Conservation (phyloP, 2,329 filamentous ascomycete genomes). For the Colletotrichum costaricense region DNA sequence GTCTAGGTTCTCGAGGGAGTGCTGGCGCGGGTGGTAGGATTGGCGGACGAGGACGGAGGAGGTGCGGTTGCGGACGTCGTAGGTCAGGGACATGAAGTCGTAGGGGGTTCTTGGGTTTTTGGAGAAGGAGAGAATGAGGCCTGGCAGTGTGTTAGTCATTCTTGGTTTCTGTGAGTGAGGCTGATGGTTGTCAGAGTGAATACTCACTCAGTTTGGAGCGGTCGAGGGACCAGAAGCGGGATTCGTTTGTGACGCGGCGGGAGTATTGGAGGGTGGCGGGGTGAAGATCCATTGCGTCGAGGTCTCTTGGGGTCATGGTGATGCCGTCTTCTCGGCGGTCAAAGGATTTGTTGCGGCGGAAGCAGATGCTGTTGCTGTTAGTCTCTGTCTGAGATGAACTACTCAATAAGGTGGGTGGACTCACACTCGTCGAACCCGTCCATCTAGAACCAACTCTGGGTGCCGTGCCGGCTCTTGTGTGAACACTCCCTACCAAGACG, state of each 20-base stretch:
- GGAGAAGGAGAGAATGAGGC: conserved; percentile 58
- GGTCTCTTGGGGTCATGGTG: conserved; percentile 48
- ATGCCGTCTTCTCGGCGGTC: conserved; percentile 49
- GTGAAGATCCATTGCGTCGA: conserved; percentile 49
- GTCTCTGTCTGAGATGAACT: not conserved
- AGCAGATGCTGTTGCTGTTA: conserved; percentile 45
- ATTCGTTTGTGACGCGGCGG: conserved; percentile 51
- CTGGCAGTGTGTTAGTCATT: conserved; percentile 39
- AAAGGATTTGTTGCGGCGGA: conserved; percentile 45
- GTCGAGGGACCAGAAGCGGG: conserved; percentile 53
- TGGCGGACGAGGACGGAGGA: conserved; percentile 56
- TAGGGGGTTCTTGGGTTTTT: conserved; percentile 56
- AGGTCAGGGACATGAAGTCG: conserved; percentile 60
- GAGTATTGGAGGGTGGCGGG: conserved; percentile 53
- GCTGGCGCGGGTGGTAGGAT: conserved; percentile 54
- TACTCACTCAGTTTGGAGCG: conserved; percentile 47
- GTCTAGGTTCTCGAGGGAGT: conserved; percentile 55
- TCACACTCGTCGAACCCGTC: conserved; percentile 49
- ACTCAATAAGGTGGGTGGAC: conserved; percentile 6
- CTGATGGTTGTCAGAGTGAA: not conserved
- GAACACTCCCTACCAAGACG: conserved; percentile 25
- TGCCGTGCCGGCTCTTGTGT: conserved; percentile 28
- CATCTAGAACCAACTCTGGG: conserved; percentile 41
- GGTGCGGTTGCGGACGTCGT: conserved; percentile 50
- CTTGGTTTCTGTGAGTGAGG: not conserved